Evolutionary conservation across 2,329 filamentous ascomycete species (phyloP).

Genomic region (Lithohypha guttulata): DNA sequence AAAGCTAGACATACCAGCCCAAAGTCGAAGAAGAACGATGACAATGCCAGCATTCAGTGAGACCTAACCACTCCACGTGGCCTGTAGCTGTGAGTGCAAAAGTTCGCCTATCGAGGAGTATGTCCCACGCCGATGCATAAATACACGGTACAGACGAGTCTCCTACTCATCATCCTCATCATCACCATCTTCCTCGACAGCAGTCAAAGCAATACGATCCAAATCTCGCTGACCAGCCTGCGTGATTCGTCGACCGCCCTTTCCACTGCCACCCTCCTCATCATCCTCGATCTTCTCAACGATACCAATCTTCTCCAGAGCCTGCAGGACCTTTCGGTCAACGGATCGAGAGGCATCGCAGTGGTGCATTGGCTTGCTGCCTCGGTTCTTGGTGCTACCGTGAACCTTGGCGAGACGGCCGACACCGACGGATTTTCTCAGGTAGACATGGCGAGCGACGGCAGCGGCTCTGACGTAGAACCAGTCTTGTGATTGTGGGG

Average conservation of each 20-base stretch:
- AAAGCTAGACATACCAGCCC: no score
- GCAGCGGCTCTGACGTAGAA: slow-evolving; percentile 80
- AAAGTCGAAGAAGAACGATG: no score
- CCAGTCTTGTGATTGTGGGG: slow-evolving; percentile 97
- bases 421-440: slow-evolving; percentile 98
- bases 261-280: slow-evolving; percentile 76
- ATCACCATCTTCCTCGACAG: slow-evolving; percentile 60
- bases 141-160: no score
- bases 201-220: slow-evolving; percentile 84
- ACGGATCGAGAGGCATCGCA: slow-evolving; percentile 90
- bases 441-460: slow-evolving; percentile 95
- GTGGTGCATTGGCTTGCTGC: slow-evolving; percentile 82
- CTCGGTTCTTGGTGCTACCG: slow-evolving; percentile 95
- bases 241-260: slow-evolving; percentile 96
- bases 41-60: no score
- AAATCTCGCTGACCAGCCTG: slow-evolving; percentile 98
- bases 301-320: slow-evolving; percentile 98
- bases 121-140: no score
- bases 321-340: slow-evolving; percentile 94
- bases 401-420: slow-evolving; percentile 95
- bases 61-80: no score
- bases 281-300: slow-evolving; percentile 73
- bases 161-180: slow-evolving; percentile 37
- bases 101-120: no score
- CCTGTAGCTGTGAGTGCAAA: no score